Base-by-base conservation (phyloP, 192 early-diverging fungal species). In the Ambispora gerdemannii region DNA sequence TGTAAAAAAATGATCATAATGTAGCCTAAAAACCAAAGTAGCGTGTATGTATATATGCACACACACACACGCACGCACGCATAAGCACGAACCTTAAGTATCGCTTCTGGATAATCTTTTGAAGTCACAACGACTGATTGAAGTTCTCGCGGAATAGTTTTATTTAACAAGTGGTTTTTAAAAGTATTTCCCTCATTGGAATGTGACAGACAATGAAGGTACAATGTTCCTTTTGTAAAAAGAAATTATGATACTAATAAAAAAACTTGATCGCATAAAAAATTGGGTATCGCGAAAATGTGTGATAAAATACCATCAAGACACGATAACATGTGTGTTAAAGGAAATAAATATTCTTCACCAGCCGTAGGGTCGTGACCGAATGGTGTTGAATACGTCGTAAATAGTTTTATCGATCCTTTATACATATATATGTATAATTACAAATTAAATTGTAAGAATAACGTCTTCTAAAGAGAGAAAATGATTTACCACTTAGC, bases 321-420 rank as follows among this genome's bases (percentile, higher is more conserved):
- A 67, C 30, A 67, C 17, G 30, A 32, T 52, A 67, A 22, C 27
- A 67, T 53, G 19, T 67, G 65, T 53, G 65, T 50, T 4, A 67
- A 53, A 28, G 27, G 47, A 30, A 20, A 4, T 4, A 22, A 31
- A 31, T 19, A 31, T 50, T 19, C 25, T 17, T 47, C 47, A 15
- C 47, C 62, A 63, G 43, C 6, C 17, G 17, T 6, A 10, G 6
- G 17, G 17, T 47, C 17, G 8, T 47, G 8, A 10, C 43, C 43
- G 6, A 6, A 47, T 47, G 8, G 6, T 47, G 38, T 10, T 6
- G 38, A 43, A 43, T 10, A 15, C 6, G 38, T 43, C 7, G 38
- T 43, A 15, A 43, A 43, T 10, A 43, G 38, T 43, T 43, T 6
- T 10, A 43, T 43, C 6, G 38, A 43, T 43, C 38, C 38, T 43